Base-by-base conservation (phyloP, 106 monocot genomes). In the Dendrobium catenatum region DNA sequence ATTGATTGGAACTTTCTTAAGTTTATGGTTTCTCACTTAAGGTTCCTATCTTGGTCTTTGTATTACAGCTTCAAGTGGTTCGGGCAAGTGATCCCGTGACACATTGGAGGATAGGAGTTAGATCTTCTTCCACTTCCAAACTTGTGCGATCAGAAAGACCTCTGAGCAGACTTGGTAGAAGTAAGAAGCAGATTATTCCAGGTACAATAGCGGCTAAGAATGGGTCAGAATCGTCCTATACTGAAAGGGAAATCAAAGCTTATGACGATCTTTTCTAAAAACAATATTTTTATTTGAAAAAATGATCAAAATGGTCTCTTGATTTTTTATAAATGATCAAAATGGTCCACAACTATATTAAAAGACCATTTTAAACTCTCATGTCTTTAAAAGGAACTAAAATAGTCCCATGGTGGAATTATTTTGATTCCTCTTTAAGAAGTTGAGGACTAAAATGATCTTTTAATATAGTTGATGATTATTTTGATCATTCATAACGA, bases 51-150 rank as follows among this genome's bases (percentile, higher is more conserved):
- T 61, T 17, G 0, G 68, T 68, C 68, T 31, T 68, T 20, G n/a
- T 68, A 68, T 76, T 51, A 20, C 76, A 76, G 76, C 24, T 76
- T 26, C 76, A 48, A 27, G 76, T 76, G 76, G 76, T 49, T 76
- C 76, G 76, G 11, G 76, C 76, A 26, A 76, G 76, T 27, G 76
- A 76, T 27, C 76, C 76, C 0, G 11, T 76, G 76, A 27, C 49
- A 51, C 76, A 76, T 20, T 76, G 76, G 76, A 76, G 76, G 26
- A 22, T 76, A 10, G 76, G 76, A 42, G 49, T 76, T 27, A 10
- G 76, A 24, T 2, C 76, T 49, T 76, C 48, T 49, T 24, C 76
- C 76, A 48, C 76, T 29, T 76, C 76, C 49, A 76, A 49, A 49
- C 76, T 76, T 2, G 24, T 76, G 46, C 46, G 49, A 26, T 24